Base-by-base conservation (phyloP, 2,329 filamentous ascomycete genomes). In the Pyrenophora graminea region DNA sequence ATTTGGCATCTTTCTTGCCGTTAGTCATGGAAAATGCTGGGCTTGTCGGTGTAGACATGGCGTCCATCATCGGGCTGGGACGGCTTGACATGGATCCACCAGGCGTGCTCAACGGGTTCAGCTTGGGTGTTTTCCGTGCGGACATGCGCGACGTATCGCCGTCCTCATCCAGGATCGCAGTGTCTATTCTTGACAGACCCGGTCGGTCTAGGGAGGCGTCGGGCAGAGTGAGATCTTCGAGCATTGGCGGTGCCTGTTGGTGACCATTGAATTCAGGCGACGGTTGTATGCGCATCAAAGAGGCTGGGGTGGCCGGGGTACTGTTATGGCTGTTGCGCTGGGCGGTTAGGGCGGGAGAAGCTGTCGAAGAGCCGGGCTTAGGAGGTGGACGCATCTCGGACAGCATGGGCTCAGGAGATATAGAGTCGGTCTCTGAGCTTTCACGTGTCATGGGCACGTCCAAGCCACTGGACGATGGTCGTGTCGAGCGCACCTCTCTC, bases 291-390 rank as follows among this genome's bases (percentile, higher is more conserved):
- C 74, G 73, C 89, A 97, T 96, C 51, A 96, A 76, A 6, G 91
- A 96, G 7, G 92, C 90, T 1, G 91, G 91, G 0, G 91, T 96
- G 1, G 90, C 91, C 9, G 45, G 74, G 15, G 67, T 67, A 1
- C 73, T 51, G 7, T 59, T 58, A 45, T 63, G 60, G 30, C 50
- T 45, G 76, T 68, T 66, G 27, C 61, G 61, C 30, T 73, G 69
- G 21, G 85, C 80, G 44, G 78, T 76, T 17, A 91, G 82, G 51
- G 85, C 85, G 8, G 89, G 87, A 3, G 88, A 91, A 48, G 84
- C 84, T 59, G 79, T 83, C 17, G 82, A 82, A 19, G 87, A 87
- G 41, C 79, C 80, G 21, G 86, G 82, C 47, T 84, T 80, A 7
- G 88, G 88, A 2, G 90, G 76, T 6, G 88, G 57, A 72, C 85